Base-by-base conservation (phyloP, 768 basidiomycete species). In the Mycena belliarum region DNA sequence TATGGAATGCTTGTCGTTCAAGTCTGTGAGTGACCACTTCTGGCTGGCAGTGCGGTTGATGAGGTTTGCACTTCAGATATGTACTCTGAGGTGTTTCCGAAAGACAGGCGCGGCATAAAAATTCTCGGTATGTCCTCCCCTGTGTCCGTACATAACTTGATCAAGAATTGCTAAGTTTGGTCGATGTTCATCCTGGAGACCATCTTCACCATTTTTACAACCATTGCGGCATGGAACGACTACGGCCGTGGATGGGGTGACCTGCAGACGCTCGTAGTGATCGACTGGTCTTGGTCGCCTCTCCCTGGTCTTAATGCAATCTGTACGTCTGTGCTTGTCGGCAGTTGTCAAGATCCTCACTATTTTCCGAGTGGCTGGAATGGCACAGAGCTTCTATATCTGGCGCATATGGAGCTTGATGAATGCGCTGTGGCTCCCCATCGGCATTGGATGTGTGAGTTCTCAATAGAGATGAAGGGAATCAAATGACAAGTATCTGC, bases 311-410 rank as follows among this genome's bases (percentile, higher is more conserved):
- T 63, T 16, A 63, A 55, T 38, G 47, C 32, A n/a, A 23, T 58
- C 28, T 44, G 56, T 63, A 28, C 26, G 61, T 55, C 24, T 16
- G 16, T n/a, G n/a, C n/a, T n/a, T n/a, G n/a, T n/a, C n/a, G n/a
- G n/a, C n/a, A n/a, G n/a, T n/a, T n/a, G n/a, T n/a, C n/a, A n/a
- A n/a, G n/a, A n/a, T n/a, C n/a, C n/a, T n/a, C n/a, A n/a, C 46
- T 6, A 44, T 44, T 26, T 15, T 14, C 10, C 6, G 20, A 65
- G 63, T 65, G 37, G 63, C 63, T 16, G 53, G 23, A 2, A 55
- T 65, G 50, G 63, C 60, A 1, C 63, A 65, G 29, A 28, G 47
- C 42, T 65, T 65, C 50, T 65, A 65, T 25, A 42, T 49, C 4
- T 65, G 63, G 63, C 60, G 63, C 12, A 65, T 65, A 29, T 59